Base-by-base conservation (phyloP, 352 stramenopile genomes). In the Phytophthora megakarya region DNA sequence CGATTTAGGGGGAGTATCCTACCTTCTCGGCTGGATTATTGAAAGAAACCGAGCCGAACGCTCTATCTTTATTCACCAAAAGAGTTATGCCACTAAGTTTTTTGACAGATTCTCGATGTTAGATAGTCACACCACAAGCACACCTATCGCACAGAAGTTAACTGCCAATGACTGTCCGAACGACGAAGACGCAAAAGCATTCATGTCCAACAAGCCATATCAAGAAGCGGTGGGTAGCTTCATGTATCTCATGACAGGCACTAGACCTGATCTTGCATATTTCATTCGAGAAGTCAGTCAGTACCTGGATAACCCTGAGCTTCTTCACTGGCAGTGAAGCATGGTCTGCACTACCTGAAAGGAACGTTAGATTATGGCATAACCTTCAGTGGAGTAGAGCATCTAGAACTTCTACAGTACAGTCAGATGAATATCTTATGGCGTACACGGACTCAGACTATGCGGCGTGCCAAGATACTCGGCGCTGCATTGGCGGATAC, bases 391-490 rank as follows among this genome's bases (percentile, higher is more conserved):
- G 47, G 30, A 33, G 3, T 16, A 9, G 19, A 35, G 11, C 19
- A 33, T 18, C 18, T 49, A 22, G 26, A 48, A 25, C 50, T 43
- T 11, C 48, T 46, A 56, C 48, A 56, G 38, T 46, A 56, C 48
- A 56, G 38, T 35, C 18, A 59, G 25, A 50, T 37, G 18, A 59
- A 39, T 33, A 49, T 43, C 38, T 50, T 11, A 49, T 45, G 22
- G 38, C 38, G 22, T 59, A 50, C 18, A 59, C 26, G 18, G 51
- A 50, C 39, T 59, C 51, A 43, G 51, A 59, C 51, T 59, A 59
- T 22, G 51, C 38, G 12, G 35, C 15, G 21, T 50, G 25, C 19
- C 51, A 45, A 47, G 38, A 43, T 19, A 50, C 51, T n/a, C 32
- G 50, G 6, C 32, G 37, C 11, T 47, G 28, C 5, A 33, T 48